Evolutionary conservation across 495 filamentous ascomycete genomes (phyloP), one percentile per base, ranked within the genome.

Genomic region (Penicillium longicatenatum): DNA sequence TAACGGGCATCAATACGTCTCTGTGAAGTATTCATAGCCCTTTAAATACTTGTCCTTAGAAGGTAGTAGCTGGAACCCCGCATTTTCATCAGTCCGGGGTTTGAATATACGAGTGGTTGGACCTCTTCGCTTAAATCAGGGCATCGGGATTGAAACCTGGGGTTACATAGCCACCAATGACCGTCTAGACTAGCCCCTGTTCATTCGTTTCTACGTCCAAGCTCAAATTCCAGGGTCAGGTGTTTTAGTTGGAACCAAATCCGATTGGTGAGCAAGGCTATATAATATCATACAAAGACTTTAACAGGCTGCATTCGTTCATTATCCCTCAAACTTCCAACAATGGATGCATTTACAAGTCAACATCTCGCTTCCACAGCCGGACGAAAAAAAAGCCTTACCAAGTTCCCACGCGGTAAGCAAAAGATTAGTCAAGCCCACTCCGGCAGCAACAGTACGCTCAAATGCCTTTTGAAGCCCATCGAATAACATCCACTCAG

Each of bases 341-440:
- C 45, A 17, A 69, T 61, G 19, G 65, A 55, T 9, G 66, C n/a
- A 49, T 64, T 70, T 2, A 70, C 63, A 51, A 70, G 63, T 52
- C 61, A 47, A 57, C 35, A 39, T 16, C 62, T 63, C 44, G 63
- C 65, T 59, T 68, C 68, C 30, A 52, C 52, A 3, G 44, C 42
- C 11, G 46, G 52, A 7, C 33, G 3, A 6, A 58, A 9, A 45
- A 45, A 20, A 48, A 45, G 16, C 47, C 52, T 37, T 64, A 12
- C 14, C 22, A 8, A 66, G 58, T 37, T 62, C 54, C 53, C 59
- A 54, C 11, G 39, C 37, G 41, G 62, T 68, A 22, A 42, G 26
- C 6, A 69, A 35, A 44, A 68, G 51, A 61, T 66, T 62, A 11
- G 6, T 6, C 17, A 64, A 16, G 0, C 54, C 63, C 26, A 63